These are phyloP conservation scores for Exophiala phaeomuriformis DNA, from an alignment of 2,329 filamentous ascomycete species.

Conservation along the genomic window DNA sequence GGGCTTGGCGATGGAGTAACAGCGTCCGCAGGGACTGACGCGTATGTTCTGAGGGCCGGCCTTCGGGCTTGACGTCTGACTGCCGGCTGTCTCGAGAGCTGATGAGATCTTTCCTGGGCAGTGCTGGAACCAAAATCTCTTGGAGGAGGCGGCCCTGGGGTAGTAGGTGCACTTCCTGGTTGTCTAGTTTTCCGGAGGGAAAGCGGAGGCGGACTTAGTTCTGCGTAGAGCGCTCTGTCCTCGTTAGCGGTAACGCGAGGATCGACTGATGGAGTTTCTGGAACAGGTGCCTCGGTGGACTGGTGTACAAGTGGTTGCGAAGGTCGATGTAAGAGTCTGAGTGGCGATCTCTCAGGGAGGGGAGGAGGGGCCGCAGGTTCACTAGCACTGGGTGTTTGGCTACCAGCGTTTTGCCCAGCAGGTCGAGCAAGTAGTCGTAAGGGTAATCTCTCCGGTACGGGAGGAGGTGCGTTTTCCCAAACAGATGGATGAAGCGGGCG, in stretches of 20 bases:
- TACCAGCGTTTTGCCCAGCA: neutral
- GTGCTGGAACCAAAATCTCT: neutral
- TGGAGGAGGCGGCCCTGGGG: neutral
- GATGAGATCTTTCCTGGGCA: neutral
- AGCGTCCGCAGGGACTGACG: too few species aligned
- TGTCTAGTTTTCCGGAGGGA: slow-evolving; percentile 8
- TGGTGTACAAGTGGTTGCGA: neutral
- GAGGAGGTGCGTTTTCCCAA: neutral
- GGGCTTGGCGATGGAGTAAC: neutral
- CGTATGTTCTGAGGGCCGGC: too few species aligned
- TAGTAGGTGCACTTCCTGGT: neutral
- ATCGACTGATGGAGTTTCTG: neutral
- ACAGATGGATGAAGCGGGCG: too few species aligned
- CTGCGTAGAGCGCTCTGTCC: slow-evolving; percentile 12
- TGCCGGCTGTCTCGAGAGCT: neutral
- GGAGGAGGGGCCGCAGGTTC: slow-evolving; percentile 2
- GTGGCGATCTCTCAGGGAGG: slow-evolving; percentile 9
- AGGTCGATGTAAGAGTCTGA: slow-evolving; percentile 2
- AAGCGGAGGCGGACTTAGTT: slow-evolving; percentile 16
- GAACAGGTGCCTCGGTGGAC: neutral
- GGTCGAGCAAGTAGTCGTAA: slow-evolving; percentile 1
- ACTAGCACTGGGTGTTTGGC: neutral
- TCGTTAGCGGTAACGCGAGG: neutral
- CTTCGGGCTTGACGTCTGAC: too few species aligned
- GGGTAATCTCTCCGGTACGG: slow-evolving; percentile 8